phyloP scores from a whole-genome alignment of 805 yeast genomes.

The Torulaspora gathmanii region DNA sequence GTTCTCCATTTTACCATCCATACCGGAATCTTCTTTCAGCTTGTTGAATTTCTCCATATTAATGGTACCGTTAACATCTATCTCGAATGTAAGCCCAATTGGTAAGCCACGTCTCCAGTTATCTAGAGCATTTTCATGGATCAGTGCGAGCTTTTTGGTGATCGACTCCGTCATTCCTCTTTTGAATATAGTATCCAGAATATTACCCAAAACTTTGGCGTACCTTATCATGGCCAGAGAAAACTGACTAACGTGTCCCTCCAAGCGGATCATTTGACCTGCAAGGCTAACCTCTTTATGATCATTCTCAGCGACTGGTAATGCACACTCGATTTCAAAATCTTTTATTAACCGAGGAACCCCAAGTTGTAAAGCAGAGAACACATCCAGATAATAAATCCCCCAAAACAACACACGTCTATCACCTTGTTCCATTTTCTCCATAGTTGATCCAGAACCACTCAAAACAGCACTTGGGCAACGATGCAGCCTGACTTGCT shows the following conservation, averaged over 20 bases:
- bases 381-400: slow-evolving; percentile 68
- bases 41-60: slow-evolving; percentile 24
- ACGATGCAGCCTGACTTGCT: slow-evolving; percentile 76
- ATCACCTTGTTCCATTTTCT: slow-evolving; percentile 72
- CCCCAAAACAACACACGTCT: slow-evolving; percentile 84
- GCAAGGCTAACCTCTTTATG: slow-evolving; percentile 49
- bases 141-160: slow-evolving; percentile 29
- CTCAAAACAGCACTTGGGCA: slow-evolving; percentile 80
- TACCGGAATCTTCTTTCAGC: slow-evolving; percentile 24
- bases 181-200: slow-evolving; percentile 65
- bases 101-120: slow-evolving; percentile 76
- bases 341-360: slow-evolving; percentile 78
- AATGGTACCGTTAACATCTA: slow-evolving; percentile 51
- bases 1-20: slow-evolving; percentile 40
- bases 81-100: slow-evolving; percentile 51
- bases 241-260: slow-evolving; percentile 62
- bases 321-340: slow-evolving; percentile 78
- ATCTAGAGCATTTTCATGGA: slow-evolving; percentile 66
- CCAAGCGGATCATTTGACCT: slow-evolving; percentile 47
- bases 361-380: slow-evolving; percentile 70
- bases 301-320: slow-evolving; percentile 62
- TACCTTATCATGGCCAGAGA: slow-evolving; percentile 64
- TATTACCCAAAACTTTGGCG: slow-evolving; percentile 66
- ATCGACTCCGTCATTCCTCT: slow-evolving; percentile 41
- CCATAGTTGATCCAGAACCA: slow-evolving; percentile 58